Evolutionary conservation across 1,139 yeast species (phyloP).

Genomic region (Yamadazyma atmosphaerica): DNA sequence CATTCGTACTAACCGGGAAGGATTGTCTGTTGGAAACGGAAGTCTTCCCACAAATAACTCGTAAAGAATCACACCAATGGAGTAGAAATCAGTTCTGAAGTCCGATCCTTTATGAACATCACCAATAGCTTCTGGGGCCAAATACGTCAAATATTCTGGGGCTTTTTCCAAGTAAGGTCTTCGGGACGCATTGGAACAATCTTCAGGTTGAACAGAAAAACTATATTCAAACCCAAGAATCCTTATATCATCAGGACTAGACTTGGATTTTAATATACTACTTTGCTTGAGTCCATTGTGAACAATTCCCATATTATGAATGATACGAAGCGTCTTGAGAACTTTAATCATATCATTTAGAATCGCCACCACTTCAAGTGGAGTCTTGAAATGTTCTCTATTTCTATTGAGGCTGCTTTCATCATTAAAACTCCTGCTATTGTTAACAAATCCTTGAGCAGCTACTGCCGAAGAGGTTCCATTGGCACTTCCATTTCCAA

Average conservation of each 20-base stretch:
- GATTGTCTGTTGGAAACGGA: constrained; percentile 47
- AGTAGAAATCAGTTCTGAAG: constrained; percentile 51
- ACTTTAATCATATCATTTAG: constrained; percentile 33
- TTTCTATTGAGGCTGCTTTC: not conserved
- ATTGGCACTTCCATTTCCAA: not conserved
- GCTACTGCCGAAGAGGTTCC: not conserved
- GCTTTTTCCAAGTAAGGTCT: constrained; percentile 28
- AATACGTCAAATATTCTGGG: constrained; percentile 45
- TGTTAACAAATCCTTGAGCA: not conserved
- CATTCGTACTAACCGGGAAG: constrained; percentile 41
- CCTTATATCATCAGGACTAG: constrained; percentile 25
- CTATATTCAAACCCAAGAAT: constrained; percentile 55
- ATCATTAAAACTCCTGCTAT: constrained; percentile 1
- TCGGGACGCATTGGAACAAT: constrained; percentile 35
- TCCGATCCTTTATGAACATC: constrained; percentile 44
- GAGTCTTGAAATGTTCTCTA: constrained; percentile 1
- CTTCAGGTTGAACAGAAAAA: constrained; percentile 46
- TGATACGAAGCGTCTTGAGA: constrained; percentile 32
- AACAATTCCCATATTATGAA: constrained; percentile 48
- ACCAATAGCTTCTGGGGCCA: constrained; percentile 55
- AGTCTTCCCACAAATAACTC: constrained; percentile 47
- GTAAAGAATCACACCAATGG: constrained; percentile 52
- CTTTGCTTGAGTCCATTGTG: constrained; percentile 51
- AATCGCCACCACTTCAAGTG: constrained; percentile 28
- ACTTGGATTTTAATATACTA: constrained; percentile 32